Conservation (phyloP, 2,329 filamentous ascomycete species). For the Orbilia brochopaga region DNA sequence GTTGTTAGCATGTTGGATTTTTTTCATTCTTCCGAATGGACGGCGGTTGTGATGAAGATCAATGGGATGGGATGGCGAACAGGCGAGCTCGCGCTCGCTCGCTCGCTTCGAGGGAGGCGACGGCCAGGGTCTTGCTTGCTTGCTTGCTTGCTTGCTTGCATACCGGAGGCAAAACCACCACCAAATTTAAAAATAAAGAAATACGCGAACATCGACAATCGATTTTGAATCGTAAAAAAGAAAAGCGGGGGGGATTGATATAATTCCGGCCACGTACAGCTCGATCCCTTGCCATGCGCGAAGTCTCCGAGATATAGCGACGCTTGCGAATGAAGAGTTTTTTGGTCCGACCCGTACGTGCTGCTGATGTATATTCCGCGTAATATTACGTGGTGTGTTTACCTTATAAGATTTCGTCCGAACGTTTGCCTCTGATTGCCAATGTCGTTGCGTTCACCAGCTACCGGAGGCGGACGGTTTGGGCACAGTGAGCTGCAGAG, state of each 20-base stretch:
- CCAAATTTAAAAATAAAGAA: too few relatives aligned
- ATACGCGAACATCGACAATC: neutral
- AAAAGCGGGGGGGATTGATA: neutral
- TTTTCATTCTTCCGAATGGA: too few relatives aligned
- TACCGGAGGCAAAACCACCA: too few relatives aligned
- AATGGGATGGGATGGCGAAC: too few relatives aligned
- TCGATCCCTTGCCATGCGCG: neutral
- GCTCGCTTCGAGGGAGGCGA: neutral
- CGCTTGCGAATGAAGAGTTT: neutral
- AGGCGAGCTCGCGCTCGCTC: too few relatives aligned
- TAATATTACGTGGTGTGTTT: neutral
- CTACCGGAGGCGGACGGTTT: neutral
- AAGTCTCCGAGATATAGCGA: constrained; percentile 1
- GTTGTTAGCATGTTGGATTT: too few relatives aligned
- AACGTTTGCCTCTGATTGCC: neutral
- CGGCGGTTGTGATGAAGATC: too few relatives aligned
- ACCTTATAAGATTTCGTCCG: neutral
- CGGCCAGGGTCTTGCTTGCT: too few relatives aligned
- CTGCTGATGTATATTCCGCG: constrained; percentile 2
- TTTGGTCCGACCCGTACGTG: neutral
- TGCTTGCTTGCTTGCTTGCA: too few relatives aligned
- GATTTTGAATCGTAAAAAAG: neutral
- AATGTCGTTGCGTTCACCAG: neutral
- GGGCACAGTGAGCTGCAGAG: neutral
- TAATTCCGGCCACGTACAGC: constrained; percentile 4